A percentile compares a stretch with the other conserved stretches of the same genome.
Conservation (phyloP, 2,329 filamentous ascomycete genomes). For the Coleophoma cylindrospora region DNA sequence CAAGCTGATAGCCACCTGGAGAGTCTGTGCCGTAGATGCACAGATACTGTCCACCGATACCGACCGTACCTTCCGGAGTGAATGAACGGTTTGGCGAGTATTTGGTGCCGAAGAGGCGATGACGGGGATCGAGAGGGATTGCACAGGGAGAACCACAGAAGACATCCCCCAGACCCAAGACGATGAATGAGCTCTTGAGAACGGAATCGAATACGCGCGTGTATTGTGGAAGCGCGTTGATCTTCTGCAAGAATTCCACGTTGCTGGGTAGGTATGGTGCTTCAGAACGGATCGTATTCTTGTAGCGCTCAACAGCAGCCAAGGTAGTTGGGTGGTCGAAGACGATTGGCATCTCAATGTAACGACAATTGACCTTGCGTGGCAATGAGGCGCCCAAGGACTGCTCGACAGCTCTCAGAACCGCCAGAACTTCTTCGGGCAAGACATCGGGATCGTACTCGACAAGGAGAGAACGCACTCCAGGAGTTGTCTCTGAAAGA, state of each 20-base stretch:
- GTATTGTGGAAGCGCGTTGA: constrained; percentile 39
- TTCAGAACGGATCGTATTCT: constrained; percentile 15
- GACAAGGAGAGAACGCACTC: constrained; percentile 30
- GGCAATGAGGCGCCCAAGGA: constrained; percentile 17
- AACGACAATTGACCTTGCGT: constrained; percentile 29
- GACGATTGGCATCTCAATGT: constrained; percentile 35
- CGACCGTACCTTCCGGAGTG: constrained; percentile 29
- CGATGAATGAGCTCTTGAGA: constrained; percentile 28
- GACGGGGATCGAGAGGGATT: constrained; percentile 30
- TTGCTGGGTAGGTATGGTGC: constrained; percentile 22
- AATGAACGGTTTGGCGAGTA: constrained; percentile 29
- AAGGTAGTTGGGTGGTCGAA: constrained; percentile 26
- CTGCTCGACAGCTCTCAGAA: background rate
- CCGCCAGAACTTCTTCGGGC: constrained; percentile 13
- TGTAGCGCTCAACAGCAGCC: constrained; percentile 17
- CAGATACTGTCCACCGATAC: constrained; percentile 26
- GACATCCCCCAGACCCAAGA: constrained; percentile 34
- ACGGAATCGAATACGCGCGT: constrained; percentile 32
- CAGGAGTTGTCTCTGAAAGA: constrained; percentile 28
- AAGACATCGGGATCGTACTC: constrained; percentile 16
- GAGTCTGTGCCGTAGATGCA: constrained; percentile 29
- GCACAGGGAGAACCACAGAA: constrained; percentile 34
- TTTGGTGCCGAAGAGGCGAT: constrained; percentile 29
- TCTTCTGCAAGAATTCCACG: constrained; percentile 34
- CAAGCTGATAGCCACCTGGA: constrained; percentile 30